A percentile compares a stretch with the other conserved stretches of the same genome.
These are phyloP conservation scores for Aulographum hederae DNA, from an alignment of 2,329 filamentous ascomycete genomes.

Conservation along the genomic window DNA sequence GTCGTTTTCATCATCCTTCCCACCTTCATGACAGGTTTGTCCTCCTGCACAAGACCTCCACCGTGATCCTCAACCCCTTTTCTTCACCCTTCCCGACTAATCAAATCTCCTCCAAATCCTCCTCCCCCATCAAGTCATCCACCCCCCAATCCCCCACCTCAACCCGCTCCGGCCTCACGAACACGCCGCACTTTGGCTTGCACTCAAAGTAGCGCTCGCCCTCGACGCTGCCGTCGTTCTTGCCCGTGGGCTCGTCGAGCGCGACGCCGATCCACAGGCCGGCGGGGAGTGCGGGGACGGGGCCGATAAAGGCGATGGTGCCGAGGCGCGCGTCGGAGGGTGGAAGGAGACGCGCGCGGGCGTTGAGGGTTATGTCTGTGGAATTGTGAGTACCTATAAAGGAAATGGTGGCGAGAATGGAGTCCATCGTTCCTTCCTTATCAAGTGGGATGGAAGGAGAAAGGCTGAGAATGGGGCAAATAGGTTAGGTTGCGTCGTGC, in stretches of 20 bases:
- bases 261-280: slow-evolving; percentile 50
- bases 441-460: no score
- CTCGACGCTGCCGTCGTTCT: slow-evolving; percentile 43
- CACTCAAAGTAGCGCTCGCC: slow-evolving; percentile 54
- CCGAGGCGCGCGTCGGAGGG: slow-evolving; percentile 52
- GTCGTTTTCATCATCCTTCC: no score
- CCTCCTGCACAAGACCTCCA: no score
- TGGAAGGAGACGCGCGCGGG: slow-evolving; percentile 29
- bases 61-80: no score
- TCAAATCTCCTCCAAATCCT: slow-evolving; percentile 62
- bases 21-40: no score
- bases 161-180: slow-evolving; percentile 60
- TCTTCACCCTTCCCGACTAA: no score
- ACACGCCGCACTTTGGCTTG: slow-evolving; percentile 52
- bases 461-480: no score
- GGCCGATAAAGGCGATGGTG: slow-evolving; percentile 51
- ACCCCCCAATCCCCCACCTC: slow-evolving; percentile 53
- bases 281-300: slow-evolving; percentile 55
- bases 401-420: no score
- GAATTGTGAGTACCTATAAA: background rate
- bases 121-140: slow-evolving; percentile 22
- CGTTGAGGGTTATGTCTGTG: slow-evolving; percentile 21
- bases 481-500: no score
- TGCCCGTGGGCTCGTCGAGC: slow-evolving; percentile 64
- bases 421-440: no score